phyloP scores from a whole-genome alignment of 176 grass and related monocot genomes.

The Thinopyrum elongatum region DNA sequence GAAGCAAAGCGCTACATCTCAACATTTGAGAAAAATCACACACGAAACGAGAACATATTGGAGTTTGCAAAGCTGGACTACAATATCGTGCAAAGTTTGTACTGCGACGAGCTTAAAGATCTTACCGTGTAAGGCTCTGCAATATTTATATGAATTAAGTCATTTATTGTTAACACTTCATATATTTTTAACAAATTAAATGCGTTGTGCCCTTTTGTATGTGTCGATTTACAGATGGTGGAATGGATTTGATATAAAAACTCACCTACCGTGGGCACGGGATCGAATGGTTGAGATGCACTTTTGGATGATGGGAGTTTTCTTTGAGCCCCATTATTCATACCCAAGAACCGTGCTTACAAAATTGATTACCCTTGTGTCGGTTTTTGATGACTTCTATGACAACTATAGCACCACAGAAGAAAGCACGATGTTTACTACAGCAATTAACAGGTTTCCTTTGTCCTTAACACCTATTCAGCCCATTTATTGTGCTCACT shows the following conservation, averaged over 20 bases:
- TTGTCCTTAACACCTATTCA: background rate
- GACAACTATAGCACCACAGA: slow-evolving; percentile 37
- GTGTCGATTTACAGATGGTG: slow-evolving; percentile 35
- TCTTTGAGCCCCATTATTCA: slow-evolving; percentile 32
- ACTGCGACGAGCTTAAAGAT: slow-evolving; percentile 34
- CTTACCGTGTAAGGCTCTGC: slow-evolving; percentile 4
- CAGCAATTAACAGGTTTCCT: slow-evolving; percentile 42
- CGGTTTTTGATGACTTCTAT: slow-evolving; percentile 45
- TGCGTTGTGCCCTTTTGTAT: too few species aligned
- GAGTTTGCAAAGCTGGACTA: slow-evolving; percentile 37
- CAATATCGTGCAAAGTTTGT: slow-evolving; percentile 12
- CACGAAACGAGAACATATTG: background rate
- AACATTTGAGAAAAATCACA: slow-evolving; percentile 13
- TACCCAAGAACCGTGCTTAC: slow-evolving; percentile 7
- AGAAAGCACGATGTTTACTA: slow-evolving; percentile 25
- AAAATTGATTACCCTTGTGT: background rate
- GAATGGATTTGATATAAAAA: slow-evolving; percentile 21
- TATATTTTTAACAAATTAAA: background rate
- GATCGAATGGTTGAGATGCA: slow-evolving; percentile 23
- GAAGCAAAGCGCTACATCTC: slow-evolving; percentile 23
- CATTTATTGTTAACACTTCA: background rate
- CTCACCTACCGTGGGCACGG: slow-evolving; percentile 6
- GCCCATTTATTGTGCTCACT: background rate
- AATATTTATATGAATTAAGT: background rate
- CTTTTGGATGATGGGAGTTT: slow-evolving; percentile 29